Evolutionary conservation across 2,329 filamentous ascomycete genomes (phyloP).

Genomic region (Ceratocystis lukuohia): DNA sequence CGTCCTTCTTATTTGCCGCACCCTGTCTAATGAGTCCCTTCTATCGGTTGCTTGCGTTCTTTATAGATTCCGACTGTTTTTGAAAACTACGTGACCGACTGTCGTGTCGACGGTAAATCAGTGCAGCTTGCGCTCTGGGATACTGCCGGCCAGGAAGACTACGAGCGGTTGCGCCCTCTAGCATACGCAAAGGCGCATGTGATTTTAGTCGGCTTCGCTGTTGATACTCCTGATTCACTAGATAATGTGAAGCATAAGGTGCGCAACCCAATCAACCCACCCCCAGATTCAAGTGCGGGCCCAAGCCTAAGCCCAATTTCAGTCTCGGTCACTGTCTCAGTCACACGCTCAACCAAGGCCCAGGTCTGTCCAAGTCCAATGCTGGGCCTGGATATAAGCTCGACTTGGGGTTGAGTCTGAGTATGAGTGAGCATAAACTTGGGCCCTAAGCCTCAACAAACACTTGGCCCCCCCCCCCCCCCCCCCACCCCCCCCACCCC

Average conservation of each 20-base stretch:
- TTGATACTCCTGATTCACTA: constrained; percentile 89
- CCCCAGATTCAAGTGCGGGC: background rate
- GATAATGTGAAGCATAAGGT: constrained; percentile 98
- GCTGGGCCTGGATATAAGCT: too few relatives aligned
- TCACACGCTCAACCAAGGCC: too few relatives aligned
- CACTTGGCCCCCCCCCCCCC: background rate
- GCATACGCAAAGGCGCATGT: constrained; percentile 97
- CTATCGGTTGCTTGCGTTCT: background rate
- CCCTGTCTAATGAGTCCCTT: background rate
- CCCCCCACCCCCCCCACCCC: background rate
- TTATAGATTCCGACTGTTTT: constrained; percentile 89
- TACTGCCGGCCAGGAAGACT: constrained; percentile 98
- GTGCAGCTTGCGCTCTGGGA: constrained; percentile 97
- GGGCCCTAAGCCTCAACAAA: background rate
- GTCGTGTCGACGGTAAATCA: constrained; percentile 94
- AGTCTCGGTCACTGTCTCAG: background rate
- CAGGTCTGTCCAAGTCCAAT: too few relatives aligned
- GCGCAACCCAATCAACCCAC: constrained; percentile 22
- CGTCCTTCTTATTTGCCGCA: background rate
- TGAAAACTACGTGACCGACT: constrained; percentile 99
- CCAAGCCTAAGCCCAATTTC: background rate
- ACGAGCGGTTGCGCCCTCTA: constrained; percentile 83
- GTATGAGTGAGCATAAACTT: background rate
- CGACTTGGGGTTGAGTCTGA: too few relatives aligned
- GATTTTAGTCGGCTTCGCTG: constrained; percentile 86